Percentiles rank a stretch among this genome's conserved stretches.
Evolutionary conservation across 352 stramenopile species (phyloP).

Genomic region (Pythium grandisporangium): DNA sequence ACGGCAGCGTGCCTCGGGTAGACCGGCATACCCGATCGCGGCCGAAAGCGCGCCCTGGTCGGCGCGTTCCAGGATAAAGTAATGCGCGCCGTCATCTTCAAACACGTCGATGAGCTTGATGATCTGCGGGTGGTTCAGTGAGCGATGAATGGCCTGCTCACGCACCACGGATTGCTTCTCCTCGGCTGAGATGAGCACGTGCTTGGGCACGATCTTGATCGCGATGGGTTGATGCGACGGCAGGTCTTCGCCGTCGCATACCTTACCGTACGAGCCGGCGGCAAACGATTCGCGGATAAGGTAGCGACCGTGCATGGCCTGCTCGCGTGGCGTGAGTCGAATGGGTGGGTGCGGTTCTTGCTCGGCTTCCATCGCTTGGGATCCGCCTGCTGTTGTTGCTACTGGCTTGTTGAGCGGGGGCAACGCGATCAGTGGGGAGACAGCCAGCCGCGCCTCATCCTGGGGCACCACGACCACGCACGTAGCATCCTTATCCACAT

Average conservation of each 20-base stretch:
- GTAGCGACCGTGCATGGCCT: constrained; percentile 62
- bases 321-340: constrained; percentile 38
- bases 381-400: too few relatives aligned
- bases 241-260: constrained; percentile 40
- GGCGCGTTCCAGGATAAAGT: constrained; percentile 63
- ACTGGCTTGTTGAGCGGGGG: too few relatives aligned
- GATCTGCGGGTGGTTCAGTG: constrained; percentile 57
- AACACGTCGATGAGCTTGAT: constrained; percentile 70
- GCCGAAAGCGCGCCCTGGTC: constrained; percentile 44
- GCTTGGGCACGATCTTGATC: constrained; percentile 74
- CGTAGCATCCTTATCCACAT: background rate
- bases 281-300: constrained; percentile 68
- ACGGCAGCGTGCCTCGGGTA: constrained; percentile 39
- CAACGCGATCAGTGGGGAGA: background rate
- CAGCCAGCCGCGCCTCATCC: background rate
- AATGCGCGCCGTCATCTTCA: constrained; percentile 64
- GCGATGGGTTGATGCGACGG: constrained; percentile 46
- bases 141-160: constrained; percentile 61
- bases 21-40: constrained; percentile 32
- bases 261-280: constrained; percentile 56
- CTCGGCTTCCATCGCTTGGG: too few relatives aligned
- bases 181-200: constrained; percentile 51
- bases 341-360: constrained; percentile 1
- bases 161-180: constrained; percentile 70
- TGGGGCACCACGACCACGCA: background rate